These are phyloP conservation scores for Setaria viridis DNA, from an alignment of 202 grass and related monocot species.

Conservation along the genomic window DNA sequence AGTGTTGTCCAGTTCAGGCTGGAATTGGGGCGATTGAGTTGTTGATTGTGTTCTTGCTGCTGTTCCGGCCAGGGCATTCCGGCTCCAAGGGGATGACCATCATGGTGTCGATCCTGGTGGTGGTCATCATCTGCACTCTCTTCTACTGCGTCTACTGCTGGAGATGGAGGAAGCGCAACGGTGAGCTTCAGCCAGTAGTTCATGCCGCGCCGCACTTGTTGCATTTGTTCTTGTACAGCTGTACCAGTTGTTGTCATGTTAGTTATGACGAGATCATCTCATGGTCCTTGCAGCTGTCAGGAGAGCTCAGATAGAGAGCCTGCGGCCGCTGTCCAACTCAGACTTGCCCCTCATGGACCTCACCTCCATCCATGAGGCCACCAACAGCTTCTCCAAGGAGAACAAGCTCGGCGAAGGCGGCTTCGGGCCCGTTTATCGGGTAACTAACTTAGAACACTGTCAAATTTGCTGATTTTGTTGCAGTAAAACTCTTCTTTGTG, in stretches of 20 bases:
- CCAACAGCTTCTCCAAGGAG: slow-evolving; percentile 79
- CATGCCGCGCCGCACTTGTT: background rate
- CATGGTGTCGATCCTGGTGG: slow-evolving; percentile 78
- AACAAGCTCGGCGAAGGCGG: slow-evolving; percentile 98
- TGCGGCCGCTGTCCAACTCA: slow-evolving; percentile 75
- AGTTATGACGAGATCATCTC: slow-evolving; percentile 1
- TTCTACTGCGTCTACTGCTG: slow-evolving; percentile 94
- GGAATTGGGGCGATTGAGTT: background rate
- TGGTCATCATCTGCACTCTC: slow-evolving; percentile 66
- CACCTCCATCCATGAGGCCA: slow-evolving; percentile 63
- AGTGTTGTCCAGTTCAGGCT: background rate
- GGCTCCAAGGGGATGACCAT: slow-evolving; percentile 59
- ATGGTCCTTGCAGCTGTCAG: slow-evolving; percentile 66
- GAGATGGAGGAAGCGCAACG: slow-evolving; percentile 98
- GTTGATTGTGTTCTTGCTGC: background rate
- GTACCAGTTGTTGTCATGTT: slow-evolving; percentile 6
- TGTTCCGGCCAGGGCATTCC: slow-evolving; percentile 42
- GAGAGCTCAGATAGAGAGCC: slow-evolving; percentile 67
- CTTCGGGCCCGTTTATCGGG: slow-evolving; percentile 86
- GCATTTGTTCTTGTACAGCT: slow-evolving; percentile 2
- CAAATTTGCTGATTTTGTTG: background rate
- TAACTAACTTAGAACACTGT: background rate
- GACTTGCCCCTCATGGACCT: slow-evolving; percentile 89
- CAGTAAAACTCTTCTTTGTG: background rate
- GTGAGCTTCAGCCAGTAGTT: slow-evolving; percentile 42